phyloP scores from a whole-genome alignment of 2,329 filamentous ascomycete genomes.

The Cladobotryum mycophilum region DNA sequence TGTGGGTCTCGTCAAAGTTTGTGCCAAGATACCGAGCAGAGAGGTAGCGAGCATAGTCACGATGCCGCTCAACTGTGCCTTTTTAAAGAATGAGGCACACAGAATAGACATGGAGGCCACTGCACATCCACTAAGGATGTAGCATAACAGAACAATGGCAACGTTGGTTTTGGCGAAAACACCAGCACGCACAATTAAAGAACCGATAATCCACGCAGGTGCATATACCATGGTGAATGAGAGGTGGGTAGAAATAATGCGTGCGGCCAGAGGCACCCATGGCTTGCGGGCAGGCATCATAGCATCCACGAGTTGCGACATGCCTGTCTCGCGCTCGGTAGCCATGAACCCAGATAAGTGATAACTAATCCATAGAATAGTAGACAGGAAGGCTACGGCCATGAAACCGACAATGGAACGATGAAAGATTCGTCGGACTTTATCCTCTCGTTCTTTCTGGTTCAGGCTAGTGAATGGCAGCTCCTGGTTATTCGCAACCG shows the following conservation, averaged over 20 bases:
- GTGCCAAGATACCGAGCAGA: constrained; percentile 73
- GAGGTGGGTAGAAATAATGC: constrained; percentile 73
- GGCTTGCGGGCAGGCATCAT: constrained; percentile 75
- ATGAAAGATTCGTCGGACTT: constrained; percentile 67
- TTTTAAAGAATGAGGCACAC: constrained; percentile 77
- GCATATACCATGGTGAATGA: constrained; percentile 75
- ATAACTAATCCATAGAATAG: constrained; percentile 75
- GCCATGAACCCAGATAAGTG: constrained; percentile 83
- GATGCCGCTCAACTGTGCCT: constrained; percentile 82
- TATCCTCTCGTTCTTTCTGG: constrained; percentile 56
- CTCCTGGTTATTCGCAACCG: constrained; percentile 45
- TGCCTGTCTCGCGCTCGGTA: constrained; percentile 76
- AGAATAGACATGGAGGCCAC: constrained; percentile 76
- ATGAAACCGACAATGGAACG: constrained; percentile 65
- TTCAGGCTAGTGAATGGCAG: constrained; percentile 73
- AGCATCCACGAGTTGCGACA: constrained; percentile 81
- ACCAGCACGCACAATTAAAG: constrained; percentile 54
- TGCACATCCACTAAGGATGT: constrained; percentile 69
- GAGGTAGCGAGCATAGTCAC: constrained; percentile 66
- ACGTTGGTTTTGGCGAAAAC: constrained; percentile 60
- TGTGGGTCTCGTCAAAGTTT: constrained; percentile 58
- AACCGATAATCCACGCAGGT: constrained; percentile 76
- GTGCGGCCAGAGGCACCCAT: constrained; percentile 72
- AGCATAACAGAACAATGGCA: constrained; percentile 64
- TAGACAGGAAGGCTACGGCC: constrained; percentile 71